phyloP scores from a whole-genome alignment of 2,329 filamentous ascomycete species.

The Colletotrichum echinochloae region DNA sequence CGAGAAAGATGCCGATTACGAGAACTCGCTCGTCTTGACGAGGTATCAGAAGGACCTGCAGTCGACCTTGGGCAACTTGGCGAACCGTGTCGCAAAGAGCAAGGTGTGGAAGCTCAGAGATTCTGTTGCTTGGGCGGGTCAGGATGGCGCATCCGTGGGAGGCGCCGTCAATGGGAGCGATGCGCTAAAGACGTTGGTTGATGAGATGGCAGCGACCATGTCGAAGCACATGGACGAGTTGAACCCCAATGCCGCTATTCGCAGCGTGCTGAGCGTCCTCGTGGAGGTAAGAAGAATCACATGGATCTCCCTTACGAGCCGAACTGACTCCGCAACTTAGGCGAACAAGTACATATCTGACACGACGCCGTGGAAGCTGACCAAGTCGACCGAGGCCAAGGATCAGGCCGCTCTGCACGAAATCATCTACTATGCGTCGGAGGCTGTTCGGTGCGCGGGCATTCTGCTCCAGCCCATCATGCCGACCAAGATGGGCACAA shows the following conservation, averaged over 20 bases:
- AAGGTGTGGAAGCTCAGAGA: constrained; percentile 76
- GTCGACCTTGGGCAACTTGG: constrained; percentile 82
- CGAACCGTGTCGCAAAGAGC: constrained; percentile 75
- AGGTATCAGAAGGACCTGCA: constrained; percentile 85
- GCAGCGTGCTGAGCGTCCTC: constrained; percentile 71
- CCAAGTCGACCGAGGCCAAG: constrained; percentile 51
- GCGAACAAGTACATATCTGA: constrained; percentile 65
- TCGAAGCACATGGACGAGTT: constrained; percentile 70
- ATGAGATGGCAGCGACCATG: constrained; percentile 46
- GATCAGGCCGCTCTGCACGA: constrained; percentile 61
- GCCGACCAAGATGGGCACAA: constrained; percentile 77
- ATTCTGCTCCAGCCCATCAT: constrained; percentile 94
- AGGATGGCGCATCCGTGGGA: background rate
- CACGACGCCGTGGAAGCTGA: constrained; percentile 75
- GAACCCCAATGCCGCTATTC: constrained; percentile 74
- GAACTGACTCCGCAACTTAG: constrained; percentile 45
- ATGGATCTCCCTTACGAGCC: accelerated
- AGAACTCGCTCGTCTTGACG: constrained; percentile 79
- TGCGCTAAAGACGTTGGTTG: constrained; percentile 47
- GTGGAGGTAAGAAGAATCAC: constrained; percentile 61
- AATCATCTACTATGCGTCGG: constrained; percentile 77
- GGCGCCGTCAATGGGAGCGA: background rate
- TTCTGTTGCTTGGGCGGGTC: constrained; percentile 57
- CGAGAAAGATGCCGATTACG: constrained; percentile 83
- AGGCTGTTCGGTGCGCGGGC: constrained; percentile 81